Conservation (phyloP, 1,139 yeast species). For the Saccharomyces hybrid region DNA sequence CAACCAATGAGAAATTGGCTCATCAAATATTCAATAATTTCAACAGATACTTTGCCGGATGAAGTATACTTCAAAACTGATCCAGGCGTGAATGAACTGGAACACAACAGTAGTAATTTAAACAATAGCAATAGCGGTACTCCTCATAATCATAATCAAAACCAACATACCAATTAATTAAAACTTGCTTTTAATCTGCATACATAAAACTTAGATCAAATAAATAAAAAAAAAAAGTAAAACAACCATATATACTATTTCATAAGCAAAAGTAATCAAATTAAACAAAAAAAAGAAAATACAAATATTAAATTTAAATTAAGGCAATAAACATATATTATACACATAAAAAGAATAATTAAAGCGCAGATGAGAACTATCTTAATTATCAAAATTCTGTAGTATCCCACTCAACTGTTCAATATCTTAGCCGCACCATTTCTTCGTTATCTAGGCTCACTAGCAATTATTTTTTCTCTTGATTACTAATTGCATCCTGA, state of each 20-base stretch:
- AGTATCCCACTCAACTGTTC: not conserved
- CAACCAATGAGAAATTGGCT: not conserved
- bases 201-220: not conserved
- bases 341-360: not conserved
- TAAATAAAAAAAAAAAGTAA: not conserved
- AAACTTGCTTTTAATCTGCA: not conserved
- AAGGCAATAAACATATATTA: not conserved
- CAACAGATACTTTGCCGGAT: not conserved
- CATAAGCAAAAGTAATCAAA: not conserved
- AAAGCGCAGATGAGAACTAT: not conserved
- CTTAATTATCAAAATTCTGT: not conserved
- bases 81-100: not conserved
- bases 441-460: not conserved
- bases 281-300: not conserved
- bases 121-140: not conserved
- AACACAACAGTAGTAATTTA: not conserved
- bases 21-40: not conserved
- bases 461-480: conserved; percentile 33
- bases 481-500: not conserved
- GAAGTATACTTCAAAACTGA: not conserved
- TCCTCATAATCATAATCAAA: not conserved
- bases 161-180: not conserved
- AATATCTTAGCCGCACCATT: no score
- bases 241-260: not conserved
- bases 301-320: not conserved